Evolutionary conservation across 768 basidiomycete genomes (phyloP), one percentile per base, ranked within the genome.

Genomic region (Pholiota molesta): DNA sequence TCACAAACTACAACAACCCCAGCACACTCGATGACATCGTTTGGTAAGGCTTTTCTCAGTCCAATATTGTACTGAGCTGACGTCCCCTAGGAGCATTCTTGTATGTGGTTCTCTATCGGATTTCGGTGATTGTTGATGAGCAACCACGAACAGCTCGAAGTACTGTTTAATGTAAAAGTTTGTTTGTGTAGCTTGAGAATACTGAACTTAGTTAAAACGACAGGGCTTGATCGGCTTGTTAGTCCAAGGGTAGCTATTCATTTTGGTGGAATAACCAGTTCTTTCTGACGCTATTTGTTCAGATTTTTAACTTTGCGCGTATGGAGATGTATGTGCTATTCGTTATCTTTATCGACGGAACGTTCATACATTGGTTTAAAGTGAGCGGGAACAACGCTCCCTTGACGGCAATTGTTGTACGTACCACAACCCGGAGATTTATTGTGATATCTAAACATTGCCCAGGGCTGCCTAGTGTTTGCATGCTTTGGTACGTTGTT

Each of bases 151-250:
- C 26, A 85, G 84, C 78, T 83, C 21, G 85, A 86, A 71, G 84
- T 86, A 13, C 67, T 86, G 37, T 85, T 85, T 69, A 86, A 84
- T 65, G 85, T 83, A 64, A 26, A 26, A 61, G 77, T 66, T 26
- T 21, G 21, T 21, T 40, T 39, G n/a, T 40, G 28, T 11, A 45
- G 40, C 54, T 14, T 45, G 14, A 57, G 10, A 7, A 10, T 47
- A n/a, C 42, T 47, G 26, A 21, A 52, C 44, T 45, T 40, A 57
- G 40, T 28, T 28, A 45, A 13, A 13, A 13, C 40, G 35, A 11
- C 44, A 85, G 84, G 83, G 81, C 4, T 77, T 85, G 53, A 82
- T 83, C 51, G 83, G 83, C 3, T 68, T 86, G n/a, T 70, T 86
- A 17, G 85, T 86, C 4, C 84, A 86, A 78, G 75, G 78, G 83